Conservation (phyloP, 345 rosid species). For the Eucalyptus urophylla region DNA sequence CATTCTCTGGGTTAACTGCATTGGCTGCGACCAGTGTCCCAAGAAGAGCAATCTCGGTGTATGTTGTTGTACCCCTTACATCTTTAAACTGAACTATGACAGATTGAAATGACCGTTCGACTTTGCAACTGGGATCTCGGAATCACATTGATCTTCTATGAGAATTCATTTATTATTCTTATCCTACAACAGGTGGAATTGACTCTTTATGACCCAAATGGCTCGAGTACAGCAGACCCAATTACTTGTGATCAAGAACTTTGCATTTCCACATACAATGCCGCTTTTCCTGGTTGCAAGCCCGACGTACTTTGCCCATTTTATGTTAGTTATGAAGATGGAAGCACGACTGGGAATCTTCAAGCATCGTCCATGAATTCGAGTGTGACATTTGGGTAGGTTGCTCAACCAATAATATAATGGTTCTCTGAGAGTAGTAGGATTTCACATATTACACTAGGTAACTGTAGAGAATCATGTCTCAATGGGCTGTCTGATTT, state of each 20-base stretch:
- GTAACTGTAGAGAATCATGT: not conserved
- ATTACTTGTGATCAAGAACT: slow-evolving; percentile 46
- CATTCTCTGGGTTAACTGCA: slow-evolving; percentile 80
- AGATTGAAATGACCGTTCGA: not conserved
- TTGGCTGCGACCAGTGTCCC: slow-evolving; percentile 59
- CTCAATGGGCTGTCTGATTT: not conserved
- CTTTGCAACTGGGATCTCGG: not conserved
- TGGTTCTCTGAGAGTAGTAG: not conserved
- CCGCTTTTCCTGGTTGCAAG: slow-evolving; percentile 38
- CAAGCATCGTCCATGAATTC: slow-evolving; percentile 29
- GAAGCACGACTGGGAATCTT: slow-evolving; percentile 59
- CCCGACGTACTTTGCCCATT: slow-evolving; percentile 34
- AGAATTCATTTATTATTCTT: not conserved
- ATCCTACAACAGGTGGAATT: slow-evolving; percentile 35
- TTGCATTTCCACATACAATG: slow-evolving; percentile 32
- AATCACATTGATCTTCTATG: not conserved
- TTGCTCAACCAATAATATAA: not conserved
- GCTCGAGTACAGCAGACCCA: slow-evolving; percentile 24
- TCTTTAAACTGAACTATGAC: not conserved
- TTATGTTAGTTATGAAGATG: slow-evolving; percentile 58
- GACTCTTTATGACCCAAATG: slow-evolving; percentile 34
- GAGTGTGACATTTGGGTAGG: slow-evolving; percentile 62
- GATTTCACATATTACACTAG: not conserved
- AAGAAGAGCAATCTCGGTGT: slow-evolving; percentile 62
- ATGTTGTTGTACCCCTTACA: not conserved